phyloP scores from a whole-genome alignment of 345 rosid genomes.

The Triadica sebifera region DNA sequence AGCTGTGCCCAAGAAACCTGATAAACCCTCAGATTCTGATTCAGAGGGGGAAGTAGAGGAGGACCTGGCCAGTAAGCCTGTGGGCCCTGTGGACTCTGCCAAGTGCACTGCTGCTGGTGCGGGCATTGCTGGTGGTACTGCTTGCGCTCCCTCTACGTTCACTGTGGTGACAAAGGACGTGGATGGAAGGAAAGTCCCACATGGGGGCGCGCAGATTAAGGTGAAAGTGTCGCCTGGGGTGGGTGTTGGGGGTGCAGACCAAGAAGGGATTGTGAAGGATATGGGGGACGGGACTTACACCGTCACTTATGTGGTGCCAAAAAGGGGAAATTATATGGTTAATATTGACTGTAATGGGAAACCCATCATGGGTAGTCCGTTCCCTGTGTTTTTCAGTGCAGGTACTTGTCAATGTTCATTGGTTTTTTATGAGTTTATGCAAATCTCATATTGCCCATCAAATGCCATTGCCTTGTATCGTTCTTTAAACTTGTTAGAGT shows the following conservation, averaged over 20 bases:
- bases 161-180: constrained; percentile 77
- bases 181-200: constrained; percentile 78
- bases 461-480: too few species aligned
- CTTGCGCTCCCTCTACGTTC: constrained; percentile 80
- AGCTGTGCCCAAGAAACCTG: constrained; percentile 43
- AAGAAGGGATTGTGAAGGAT: constrained; percentile 90
- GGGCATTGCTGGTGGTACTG: constrained; percentile 94
- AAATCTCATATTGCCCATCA: neutral
- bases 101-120: constrained; percentile 87
- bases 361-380: constrained; percentile 94
- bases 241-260: constrained; percentile 91
- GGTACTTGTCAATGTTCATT: constrained; percentile 38
- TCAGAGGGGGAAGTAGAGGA: constrained; percentile 59
- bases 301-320: constrained; percentile 90
- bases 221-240: constrained; percentile 85
- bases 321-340: constrained; percentile 97
- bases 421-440: neutral
- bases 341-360: constrained; percentile 79
- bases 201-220: constrained; percentile 70
- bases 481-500: too few species aligned
- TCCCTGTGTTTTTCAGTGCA: constrained; percentile 97
- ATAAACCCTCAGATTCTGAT: constrained; percentile 48
- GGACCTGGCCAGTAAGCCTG: constrained; percentile 66
- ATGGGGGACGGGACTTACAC: constrained; percentile 87
- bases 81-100: constrained; percentile 83